These are phyloP conservation scores for Zopfia rhizophila DNA, from an alignment of 2,329 filamentous ascomycete genomes.

Conservation along the genomic window DNA sequence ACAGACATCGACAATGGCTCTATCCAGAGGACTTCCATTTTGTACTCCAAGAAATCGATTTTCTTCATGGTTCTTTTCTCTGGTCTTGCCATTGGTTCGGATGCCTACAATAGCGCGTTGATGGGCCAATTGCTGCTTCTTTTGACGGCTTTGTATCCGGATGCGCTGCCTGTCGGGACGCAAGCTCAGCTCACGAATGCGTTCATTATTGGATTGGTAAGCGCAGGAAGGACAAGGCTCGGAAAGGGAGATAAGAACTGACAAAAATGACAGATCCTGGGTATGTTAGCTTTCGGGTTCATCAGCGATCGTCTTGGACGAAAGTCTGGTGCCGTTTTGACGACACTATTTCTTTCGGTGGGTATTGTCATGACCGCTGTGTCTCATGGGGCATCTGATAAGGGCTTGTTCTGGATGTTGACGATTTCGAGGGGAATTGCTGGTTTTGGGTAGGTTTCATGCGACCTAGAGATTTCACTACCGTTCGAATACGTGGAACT, in stretches of 20 bases:
- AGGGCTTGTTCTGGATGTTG: conserved; percentile 55
- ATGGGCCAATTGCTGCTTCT: conserved; percentile 47
- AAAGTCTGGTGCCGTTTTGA: conserved; percentile 46
- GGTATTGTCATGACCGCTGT: conserved; percentile 45
- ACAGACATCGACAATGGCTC: conserved; percentile 30
- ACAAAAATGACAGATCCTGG: conserved; percentile 24
- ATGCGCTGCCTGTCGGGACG: conserved; percentile 36
- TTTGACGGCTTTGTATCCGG: conserved; percentile 44
- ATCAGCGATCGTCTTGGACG: conserved; percentile 46
- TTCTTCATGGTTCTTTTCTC: conserved; percentile 49
- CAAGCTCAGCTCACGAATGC: conserved; percentile 47
- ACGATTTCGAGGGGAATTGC: conserved; percentile 58
- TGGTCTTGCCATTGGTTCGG: conserved; percentile 47
- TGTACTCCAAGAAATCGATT: conserved; percentile 43
- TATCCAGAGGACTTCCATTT: conserved; percentile 15
- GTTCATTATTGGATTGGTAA: conserved; percentile 47
- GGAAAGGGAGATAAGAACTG: too few relatives aligned
- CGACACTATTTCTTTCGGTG: conserved; percentile 43
- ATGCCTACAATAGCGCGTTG: conserved; percentile 50
- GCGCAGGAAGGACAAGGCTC: too few relatives aligned
- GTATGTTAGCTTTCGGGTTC: conserved; percentile 47
- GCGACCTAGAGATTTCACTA: conserved; percentile 45
- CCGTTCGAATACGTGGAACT: conserved; percentile 24
- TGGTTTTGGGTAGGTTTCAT: conserved; percentile 62
- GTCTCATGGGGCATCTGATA: conserved; percentile 35